Evolutionary conservation across 2,329 filamentous ascomycete genomes (phyloP).

Genomic region (Coniochaeta sp.): DNA sequence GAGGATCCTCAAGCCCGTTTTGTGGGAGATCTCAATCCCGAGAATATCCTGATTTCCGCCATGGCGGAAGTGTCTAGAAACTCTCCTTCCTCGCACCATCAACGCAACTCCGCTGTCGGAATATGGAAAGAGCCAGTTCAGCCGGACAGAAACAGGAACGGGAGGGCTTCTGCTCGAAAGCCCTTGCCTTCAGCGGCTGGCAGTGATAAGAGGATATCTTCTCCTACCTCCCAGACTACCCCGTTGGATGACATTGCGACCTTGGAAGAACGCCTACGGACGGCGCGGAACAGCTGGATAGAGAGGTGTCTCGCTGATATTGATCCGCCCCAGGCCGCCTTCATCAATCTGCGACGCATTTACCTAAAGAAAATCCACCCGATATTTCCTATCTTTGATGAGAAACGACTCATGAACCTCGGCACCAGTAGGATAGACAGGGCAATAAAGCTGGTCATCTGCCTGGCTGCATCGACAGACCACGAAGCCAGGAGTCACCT

Average conservation of each 20-base stretch:
- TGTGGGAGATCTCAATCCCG: slow-evolving; percentile 19
- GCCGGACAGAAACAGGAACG: not conserved
- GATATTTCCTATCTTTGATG: slow-evolving; percentile 15
- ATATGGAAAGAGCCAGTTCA: slow-evolving; percentile 7
- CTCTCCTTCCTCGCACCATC: not conserved
- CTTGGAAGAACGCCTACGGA: not conserved
- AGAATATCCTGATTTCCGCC: slow-evolving; percentile 22
- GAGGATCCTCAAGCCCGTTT: slow-evolving; percentile 27
- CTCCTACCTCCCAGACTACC: not conserved
- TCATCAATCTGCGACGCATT: slow-evolving; percentile 6
- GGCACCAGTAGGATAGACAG: slow-evolving; percentile 7
- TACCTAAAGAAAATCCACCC: slow-evolving; percentile 15
- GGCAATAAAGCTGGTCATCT: slow-evolving; percentile 11
- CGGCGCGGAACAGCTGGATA: not conserved
- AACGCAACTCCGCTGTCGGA: slow-evolving; percentile 2
- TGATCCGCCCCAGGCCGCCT: slow-evolving; percentile 5
- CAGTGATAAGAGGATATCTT: not conserved
- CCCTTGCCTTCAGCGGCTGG: not conserved
- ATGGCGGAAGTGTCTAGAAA: slow-evolving; percentile 6
- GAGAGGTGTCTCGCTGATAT: slow-evolving; percentile 4
- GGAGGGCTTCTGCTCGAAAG: not conserved
- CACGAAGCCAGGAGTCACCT: not conserved
- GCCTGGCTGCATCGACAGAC: slow-evolving; percentile 10
- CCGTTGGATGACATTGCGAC: not conserved
- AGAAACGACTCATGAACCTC: slow-evolving; percentile 4